Conservation (phyloP, 2,329 filamentous ascomycete genomes). For the Aspergillus oerlinghausenensis region DNA sequence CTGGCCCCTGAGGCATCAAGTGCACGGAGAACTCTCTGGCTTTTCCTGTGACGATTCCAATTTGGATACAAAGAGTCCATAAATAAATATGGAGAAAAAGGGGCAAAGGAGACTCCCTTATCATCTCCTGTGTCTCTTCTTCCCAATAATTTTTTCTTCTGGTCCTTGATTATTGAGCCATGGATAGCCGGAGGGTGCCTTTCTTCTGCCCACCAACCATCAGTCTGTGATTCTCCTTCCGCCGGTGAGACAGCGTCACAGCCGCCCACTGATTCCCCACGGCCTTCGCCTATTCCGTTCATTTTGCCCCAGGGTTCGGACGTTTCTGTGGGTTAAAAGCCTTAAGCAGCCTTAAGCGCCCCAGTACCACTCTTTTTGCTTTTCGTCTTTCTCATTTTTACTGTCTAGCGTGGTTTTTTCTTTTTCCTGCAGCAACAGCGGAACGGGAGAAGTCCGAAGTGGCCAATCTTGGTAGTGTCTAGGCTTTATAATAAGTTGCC, state of each 20-base stretch:
- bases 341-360: not conserved
- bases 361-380: not conserved
- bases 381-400: not conserved
- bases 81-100: not conserved
- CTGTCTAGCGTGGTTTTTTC: not conserved
- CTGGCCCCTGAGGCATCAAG: not conserved
- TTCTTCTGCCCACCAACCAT: not conserved
- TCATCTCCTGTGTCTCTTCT: not conserved
- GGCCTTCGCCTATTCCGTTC: not conserved
- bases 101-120: not conserved
- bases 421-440: not conserved
- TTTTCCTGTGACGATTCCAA: not conserved
- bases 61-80: not conserved
- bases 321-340: not conserved
- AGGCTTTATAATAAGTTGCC: not conserved
- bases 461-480: not conserved
- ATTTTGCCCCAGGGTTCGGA: not conserved
- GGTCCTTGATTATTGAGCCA: not conserved
- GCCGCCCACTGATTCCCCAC: not conserved
- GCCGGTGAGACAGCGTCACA: not conserved
- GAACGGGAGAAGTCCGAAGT: not conserved
- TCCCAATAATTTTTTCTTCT: not conserved
- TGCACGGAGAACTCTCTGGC: not conserved
- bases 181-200: not conserved
- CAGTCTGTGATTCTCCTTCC: not conserved